Evolutionary conservation across 2,329 filamentous ascomycete species (phyloP), one percentile per base, ranked within the genome.

Genomic region (Aspergillus calidoustus): DNA sequence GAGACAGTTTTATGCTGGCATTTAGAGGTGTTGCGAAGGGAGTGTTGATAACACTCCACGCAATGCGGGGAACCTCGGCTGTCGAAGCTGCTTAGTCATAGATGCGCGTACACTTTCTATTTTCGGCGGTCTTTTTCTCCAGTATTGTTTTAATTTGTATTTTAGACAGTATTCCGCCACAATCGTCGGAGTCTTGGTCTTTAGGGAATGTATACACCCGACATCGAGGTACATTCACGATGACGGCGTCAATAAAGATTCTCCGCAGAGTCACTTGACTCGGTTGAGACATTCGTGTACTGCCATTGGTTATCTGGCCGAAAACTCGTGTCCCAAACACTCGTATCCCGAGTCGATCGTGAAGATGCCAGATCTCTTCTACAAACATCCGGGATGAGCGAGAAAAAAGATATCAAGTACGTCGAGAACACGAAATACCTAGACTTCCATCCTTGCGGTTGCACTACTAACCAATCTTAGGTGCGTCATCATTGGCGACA

Each of bases 61-160:
- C 34, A 49, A 48, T 61, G 59, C 54, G 59, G 59, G 56, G 53
- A 61, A 53, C 59, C 59, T 56, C 53, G 59, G 59, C 48, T 11
- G 25, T 41, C 34, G 4, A 5, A 13, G 34, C 34, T 41, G 34
- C 34, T 41, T 15, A 41, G 34, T 61, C 59, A 56, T 61, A 41
- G 46, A 28, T 19, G 19, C 19, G 19, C 19, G 19, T 19, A 19
- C 19, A 19, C 11, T 43, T 5, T 51, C 34, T 41, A 41, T 41
- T 41, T 41, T 41, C 13, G 34, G 34, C 11, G 2, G 34, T 41
- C 34, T n/a, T n/a, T n/a, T n/a, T n/a, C n/a, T n/a, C 19, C 19
- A 19, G 2, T 19, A 19, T 19, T 19, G 19, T 19, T 19, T 19
- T 19, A 19, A 19, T 19, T 19, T 19, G 19, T 19, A 19, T 19